A percentile compares a stretch with the other conserved stretches of the same genome.
phyloP scores from a whole-genome alignment of 2,329 filamentous ascomycete genomes.

The Curvularia verruculosa region DNA sequence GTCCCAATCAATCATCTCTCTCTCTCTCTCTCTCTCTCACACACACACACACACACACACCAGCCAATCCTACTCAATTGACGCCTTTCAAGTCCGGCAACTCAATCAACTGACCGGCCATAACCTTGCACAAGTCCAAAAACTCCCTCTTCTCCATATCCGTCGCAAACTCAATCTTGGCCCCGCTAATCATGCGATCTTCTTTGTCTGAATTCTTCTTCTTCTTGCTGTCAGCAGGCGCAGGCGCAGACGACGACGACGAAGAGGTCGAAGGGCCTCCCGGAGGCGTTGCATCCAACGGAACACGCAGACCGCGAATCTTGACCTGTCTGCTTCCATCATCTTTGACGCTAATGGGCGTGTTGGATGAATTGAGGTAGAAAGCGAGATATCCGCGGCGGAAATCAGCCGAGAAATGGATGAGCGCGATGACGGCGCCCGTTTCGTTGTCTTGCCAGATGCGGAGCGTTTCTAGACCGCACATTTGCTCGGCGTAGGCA shows the following conservation, averaged over 20 bases:
- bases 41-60: too few species aligned
- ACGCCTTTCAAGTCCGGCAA: conserved; percentile 48
- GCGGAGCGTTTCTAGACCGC: conserved; percentile 55
- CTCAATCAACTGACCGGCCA: conserved; percentile 47
- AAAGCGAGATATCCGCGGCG: conserved; percentile 53
- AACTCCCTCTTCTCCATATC: conserved; percentile 52
- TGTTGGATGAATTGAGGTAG: conserved; percentile 51
- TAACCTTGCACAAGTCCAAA: conserved; percentile 45
- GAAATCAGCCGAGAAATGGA: conserved; percentile 54
- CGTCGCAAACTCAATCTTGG: conserved; percentile 53
- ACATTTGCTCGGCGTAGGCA: conserved; percentile 56
- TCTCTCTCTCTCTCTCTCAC: too few species aligned
- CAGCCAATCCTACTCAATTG: conserved; percentile 21
- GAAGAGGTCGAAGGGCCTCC: too few species aligned
- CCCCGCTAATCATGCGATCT: conserved; percentile 51
- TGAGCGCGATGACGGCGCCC: conserved; percentile 52
- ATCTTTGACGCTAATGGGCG: conserved; percentile 51
- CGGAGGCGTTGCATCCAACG: conserved; percentile 23
- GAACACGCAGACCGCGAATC: conserved; percentile 52
- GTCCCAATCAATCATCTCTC: too few species aligned
- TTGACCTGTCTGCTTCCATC: conserved; percentile 49
- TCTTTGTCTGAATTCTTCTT: conserved; percentile 35
- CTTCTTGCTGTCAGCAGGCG: conserved; percentile 7
- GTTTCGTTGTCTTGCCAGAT: conserved; percentile 55
- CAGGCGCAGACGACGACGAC: too few species aligned